phyloP scores from a whole-genome alignment of 1,284 basidiomycete species.

The Ustanciosporium gigantosporum region DNA sequence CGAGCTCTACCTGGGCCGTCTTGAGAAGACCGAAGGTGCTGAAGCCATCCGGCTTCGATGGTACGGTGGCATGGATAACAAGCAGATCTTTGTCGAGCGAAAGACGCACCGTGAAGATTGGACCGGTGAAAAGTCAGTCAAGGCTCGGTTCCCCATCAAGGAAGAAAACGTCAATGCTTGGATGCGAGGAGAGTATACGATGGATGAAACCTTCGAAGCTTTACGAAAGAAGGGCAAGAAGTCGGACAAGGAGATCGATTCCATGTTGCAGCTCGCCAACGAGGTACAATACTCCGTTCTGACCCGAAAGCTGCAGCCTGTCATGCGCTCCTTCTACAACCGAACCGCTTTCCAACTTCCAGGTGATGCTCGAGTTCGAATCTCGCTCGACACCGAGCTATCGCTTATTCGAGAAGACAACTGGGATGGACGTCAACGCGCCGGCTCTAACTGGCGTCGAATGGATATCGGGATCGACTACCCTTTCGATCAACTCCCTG shows the following conservation, averaged over 20 bases:
- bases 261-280: slow-evolving; percentile 92
- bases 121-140: slow-evolving; percentile 99
- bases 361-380: slow-evolving; percentile 94
- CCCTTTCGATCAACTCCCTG: slow-evolving; percentile 78
- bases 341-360: slow-evolving; percentile 98
- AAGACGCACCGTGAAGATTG: slow-evolving; percentile 99
- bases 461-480: slow-evolving; percentile 90
- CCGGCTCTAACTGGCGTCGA: slow-evolving; percentile 88
- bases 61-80: slow-evolving; percentile 84
- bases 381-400: slow-evolving; percentile 95
- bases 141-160: slow-evolving; percentile 95
- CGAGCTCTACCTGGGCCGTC: slow-evolving; percentile 93
- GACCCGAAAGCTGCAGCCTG: slow-evolving; percentile 77
- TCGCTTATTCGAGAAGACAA: slow-evolving; percentile 94
- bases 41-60: slow-evolving; percentile 94
- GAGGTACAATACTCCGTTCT: slow-evolving; percentile 92
- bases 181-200: slow-evolving; percentile 83
- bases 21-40: slow-evolving; percentile 98
- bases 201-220: slow-evolving; percentile 91
- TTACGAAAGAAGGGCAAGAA: slow-evolving; percentile 91
- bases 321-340: slow-evolving; percentile 98
- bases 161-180: slow-evolving; percentile 93
- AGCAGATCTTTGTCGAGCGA: slow-evolving; percentile 92
- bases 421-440: slow-evolving; percentile 81
- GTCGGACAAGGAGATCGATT: slow-evolving; percentile 86